A percentile compares a stretch with the other conserved stretches of the same genome.
Evolutionary conservation across 2,329 filamentous ascomycete genomes (phyloP).

Genomic region (Stemphylium vesicarium): DNA sequence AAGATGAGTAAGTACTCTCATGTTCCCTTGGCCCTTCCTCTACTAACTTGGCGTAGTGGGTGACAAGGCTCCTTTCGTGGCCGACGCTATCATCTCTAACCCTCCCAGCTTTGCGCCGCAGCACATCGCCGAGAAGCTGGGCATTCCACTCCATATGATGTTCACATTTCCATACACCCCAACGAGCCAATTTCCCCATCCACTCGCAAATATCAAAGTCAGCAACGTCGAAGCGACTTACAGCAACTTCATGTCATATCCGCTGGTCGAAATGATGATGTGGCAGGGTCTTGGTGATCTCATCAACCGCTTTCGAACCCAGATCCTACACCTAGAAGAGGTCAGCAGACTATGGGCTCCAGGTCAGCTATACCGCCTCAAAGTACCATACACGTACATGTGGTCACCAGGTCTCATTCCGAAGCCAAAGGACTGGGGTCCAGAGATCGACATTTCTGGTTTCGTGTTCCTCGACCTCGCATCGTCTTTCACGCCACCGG

Average conservation of each 20-base stretch:
- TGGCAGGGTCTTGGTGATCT: constrained; percentile 72
- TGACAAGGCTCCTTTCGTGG: constrained; percentile 73
- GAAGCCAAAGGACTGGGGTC: constrained; percentile 72
- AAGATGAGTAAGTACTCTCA: constrained; percentile 59
- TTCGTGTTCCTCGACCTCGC: constrained; percentile 79
- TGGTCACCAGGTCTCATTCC: constrained; percentile 68
- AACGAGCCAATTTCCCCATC: constrained; percentile 77
- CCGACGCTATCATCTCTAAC: constrained; percentile 81
- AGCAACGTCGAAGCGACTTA: constrained; percentile 75
- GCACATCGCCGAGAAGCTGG: constrained; percentile 76
- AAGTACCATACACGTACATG: constrained; percentile 77
- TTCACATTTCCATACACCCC: constrained; percentile 87
- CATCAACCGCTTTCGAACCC: constrained; percentile 74
- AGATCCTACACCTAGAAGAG: constrained; percentile 73
- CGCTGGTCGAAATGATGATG: constrained; percentile 78
- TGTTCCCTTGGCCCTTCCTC: no score
- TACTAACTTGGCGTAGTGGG: constrained; percentile 55
- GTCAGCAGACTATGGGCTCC: constrained; percentile 80
- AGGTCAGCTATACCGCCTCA: constrained; percentile 72
- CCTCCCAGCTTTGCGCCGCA: constrained; percentile 79
- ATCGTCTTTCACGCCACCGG: constrained; percentile 64
- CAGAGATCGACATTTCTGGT: constrained; percentile 74
- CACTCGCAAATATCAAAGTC: constrained; percentile 75
- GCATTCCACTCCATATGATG: constrained; percentile 81
- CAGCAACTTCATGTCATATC: constrained; percentile 81